Percentiles rank a stretch among this genome's conserved stretches.
Evolutionary conservation across 2,329 filamentous ascomycete genomes (phyloP).

Genomic region (Paraphoma sp.): DNA sequence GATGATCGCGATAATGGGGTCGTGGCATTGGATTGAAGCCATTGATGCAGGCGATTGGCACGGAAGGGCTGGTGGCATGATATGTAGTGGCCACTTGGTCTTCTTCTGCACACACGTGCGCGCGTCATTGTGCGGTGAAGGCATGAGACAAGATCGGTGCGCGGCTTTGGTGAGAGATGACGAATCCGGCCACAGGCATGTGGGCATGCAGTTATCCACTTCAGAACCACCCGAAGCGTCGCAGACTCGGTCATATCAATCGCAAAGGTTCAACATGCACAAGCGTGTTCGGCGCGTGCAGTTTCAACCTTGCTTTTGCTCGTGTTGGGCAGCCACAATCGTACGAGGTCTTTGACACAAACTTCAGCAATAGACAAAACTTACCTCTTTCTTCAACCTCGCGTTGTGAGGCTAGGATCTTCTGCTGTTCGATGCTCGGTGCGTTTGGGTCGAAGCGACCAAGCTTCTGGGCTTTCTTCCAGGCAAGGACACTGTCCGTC

Average conservation of each 20-base stretch:
- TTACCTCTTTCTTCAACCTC: slow-evolving; percentile 74
- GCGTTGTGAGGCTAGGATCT: slow-evolving; percentile 70
- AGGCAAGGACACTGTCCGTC: slow-evolving; percentile 86
- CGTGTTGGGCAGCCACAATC: slow-evolving; percentile 16
- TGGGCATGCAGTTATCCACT: slow-evolving; percentile 22
- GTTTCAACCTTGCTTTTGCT: slow-evolving; percentile 21
- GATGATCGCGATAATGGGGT: too few relatives aligned
- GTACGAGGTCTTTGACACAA: slow-evolving; percentile 20
- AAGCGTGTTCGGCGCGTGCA: neutral
- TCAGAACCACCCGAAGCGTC: slow-evolving; percentile 24
- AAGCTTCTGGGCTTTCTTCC: slow-evolving; percentile 95
- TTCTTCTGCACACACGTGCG: too few relatives aligned
- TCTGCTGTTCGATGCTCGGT: slow-evolving; percentile 74
- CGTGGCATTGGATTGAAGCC: too few relatives aligned
- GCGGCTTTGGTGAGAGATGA: neutral
- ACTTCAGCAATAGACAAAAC: slow-evolving; percentile 23
- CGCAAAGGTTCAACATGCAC: neutral
- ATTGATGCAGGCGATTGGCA: too few relatives aligned
- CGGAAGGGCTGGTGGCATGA: too few relatives aligned
- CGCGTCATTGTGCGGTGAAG: too few relatives aligned
- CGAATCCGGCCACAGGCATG: neutral
- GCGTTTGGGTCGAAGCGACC: slow-evolving; percentile 93
- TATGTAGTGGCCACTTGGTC: too few relatives aligned
- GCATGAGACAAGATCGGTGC: too few relatives aligned
- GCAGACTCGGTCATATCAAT: slow-evolving; percentile 5